A percentile compares a stretch with the other conserved stretches of the same genome.
Conservation (phyloP, 192 early-diverging fungal genomes). For the Rhizophagus sp. region DNA sequence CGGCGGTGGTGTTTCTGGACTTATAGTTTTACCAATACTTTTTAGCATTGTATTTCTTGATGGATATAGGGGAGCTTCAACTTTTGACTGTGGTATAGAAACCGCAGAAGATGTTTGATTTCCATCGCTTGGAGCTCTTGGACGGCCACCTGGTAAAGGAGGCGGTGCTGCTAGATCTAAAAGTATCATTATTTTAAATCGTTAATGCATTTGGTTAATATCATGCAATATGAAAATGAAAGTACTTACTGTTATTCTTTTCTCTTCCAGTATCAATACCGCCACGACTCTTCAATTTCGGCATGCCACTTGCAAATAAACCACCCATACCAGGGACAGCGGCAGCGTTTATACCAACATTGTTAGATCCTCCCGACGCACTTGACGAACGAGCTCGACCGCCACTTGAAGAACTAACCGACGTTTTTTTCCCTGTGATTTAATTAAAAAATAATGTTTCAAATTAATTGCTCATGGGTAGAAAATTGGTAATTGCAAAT, state of each 20-base stretch:
- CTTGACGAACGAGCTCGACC: slow-evolving; percentile 34
- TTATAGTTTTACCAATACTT: neutral
- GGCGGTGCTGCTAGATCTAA: slow-evolving; percentile 29
- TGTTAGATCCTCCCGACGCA: slow-evolving; percentile 34
- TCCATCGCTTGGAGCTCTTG: slow-evolving; percentile 21
- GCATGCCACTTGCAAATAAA: slow-evolving; percentile 64
- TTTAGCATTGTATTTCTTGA: neutral
- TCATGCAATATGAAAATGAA: slow-evolving; percentile 9
- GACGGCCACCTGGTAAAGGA: slow-evolving; percentile 27
- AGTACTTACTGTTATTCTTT: neutral
- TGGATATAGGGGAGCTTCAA: slow-evolving; percentile 2
- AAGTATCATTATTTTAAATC: neutral
- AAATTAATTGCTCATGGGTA: neutral
- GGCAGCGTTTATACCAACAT: slow-evolving; percentile 29
- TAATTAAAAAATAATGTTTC: neutral
- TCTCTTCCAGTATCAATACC: slow-evolving; percentile 53
- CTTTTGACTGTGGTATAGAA: neutral
- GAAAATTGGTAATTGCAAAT: neutral
- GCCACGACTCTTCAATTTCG: slow-evolving; percentile 61
- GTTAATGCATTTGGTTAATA: neutral
- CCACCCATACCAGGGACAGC: slow-evolving; percentile 53
- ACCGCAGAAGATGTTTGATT: neutral
- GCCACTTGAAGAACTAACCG: slow-evolving; percentile 22
- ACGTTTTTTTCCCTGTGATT: slow-evolving; percentile 8
- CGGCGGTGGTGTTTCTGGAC: neutral